A percentile compares a stretch with the other conserved stretches of the same genome.
Evolutionary conservation across 2,329 filamentous ascomycete species (phyloP).

Genomic region (Talaromyces marneffei): DNA sequence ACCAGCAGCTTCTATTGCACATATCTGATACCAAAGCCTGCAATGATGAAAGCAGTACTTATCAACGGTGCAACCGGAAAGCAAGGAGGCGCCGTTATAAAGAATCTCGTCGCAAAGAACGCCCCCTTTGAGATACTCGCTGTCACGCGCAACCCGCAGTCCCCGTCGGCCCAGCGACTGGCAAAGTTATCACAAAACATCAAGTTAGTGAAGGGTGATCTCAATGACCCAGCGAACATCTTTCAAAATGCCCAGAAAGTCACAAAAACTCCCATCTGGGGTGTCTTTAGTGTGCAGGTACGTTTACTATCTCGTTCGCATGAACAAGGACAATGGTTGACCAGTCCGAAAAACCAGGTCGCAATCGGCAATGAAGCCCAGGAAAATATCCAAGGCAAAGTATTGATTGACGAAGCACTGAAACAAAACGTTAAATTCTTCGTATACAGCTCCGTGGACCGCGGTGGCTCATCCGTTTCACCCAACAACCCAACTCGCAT

Average conservation of each 20-base stretch:
- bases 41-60: constrained; percentile 21
- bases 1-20: not conserved
- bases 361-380: not conserved
- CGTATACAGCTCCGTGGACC: constrained; percentile 60
- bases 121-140: constrained; percentile 50
- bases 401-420: constrained; percentile 54
- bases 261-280: constrained; percentile 44
- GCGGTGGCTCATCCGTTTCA: constrained; percentile 48
- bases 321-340: not conserved
- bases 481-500: constrained; percentile 51
- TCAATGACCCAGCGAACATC: constrained; percentile 47
- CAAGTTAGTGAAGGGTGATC: constrained; percentile 53
- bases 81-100: constrained; percentile 35
- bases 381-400: constrained; percentile 53
- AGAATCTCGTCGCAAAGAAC: constrained; percentile 25
- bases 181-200: constrained; percentile 43
- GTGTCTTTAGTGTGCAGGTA: constrained; percentile 59
- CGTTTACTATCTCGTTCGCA: constrained; percentile 6
- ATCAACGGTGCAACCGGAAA: constrained; percentile 40
- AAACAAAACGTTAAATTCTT: constrained; percentile 54
- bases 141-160: constrained; percentile 54
- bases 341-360: not conserved
- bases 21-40: not conserved
- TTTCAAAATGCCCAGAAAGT: constrained; percentile 44
- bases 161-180: constrained; percentile 47